Percentiles rank a stretch among this genome's conserved stretches.
Evolutionary conservation across 495 filamentous ascomycete genomes (phyloP).

Genomic region (Penicillium samsonianum): DNA sequence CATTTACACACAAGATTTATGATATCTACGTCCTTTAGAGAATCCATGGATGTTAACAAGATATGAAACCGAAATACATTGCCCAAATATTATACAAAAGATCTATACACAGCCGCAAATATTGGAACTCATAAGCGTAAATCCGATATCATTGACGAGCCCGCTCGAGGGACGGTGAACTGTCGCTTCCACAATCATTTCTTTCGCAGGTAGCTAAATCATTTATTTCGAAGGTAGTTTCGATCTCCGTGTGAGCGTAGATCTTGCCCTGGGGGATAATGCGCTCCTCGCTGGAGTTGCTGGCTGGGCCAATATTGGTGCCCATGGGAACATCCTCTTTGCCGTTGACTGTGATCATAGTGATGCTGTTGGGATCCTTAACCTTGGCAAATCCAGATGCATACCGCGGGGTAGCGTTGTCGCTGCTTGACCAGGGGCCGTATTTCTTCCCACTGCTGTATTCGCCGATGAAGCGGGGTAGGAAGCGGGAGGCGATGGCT

Average conservation of each 20-base stretch:
- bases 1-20: not conserved
- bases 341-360: constrained; percentile 21
- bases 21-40: not conserved
- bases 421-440: constrained; percentile 30
- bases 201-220: constrained; percentile 39
- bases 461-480: constrained; percentile 43
- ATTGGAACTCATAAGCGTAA: not conserved
- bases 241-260: constrained; percentile 39
- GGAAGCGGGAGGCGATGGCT: constrained; percentile 43
- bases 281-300: constrained; percentile 35
- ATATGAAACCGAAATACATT: constrained; percentile 6
- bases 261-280: constrained; percentile 45
- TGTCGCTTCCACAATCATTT: constrained; percentile 13
- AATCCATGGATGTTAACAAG: not conserved
- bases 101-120: not conserved
- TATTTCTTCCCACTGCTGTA: constrained; percentile 37
- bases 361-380: constrained; percentile 26
- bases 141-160: constrained; percentile 17
- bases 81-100: constrained; percentile 7
- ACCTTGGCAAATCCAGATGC: constrained; percentile 37
- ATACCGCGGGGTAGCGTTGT: constrained; percentile 21
- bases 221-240: constrained; percentile 37
- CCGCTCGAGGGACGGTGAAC: constrained; percentile 18
- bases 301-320: constrained; percentile 28
- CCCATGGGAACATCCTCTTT: constrained; percentile 23